These are phyloP conservation scores for Aciculosporium take DNA, from an alignment of 2,329 filamentous ascomycete species.

Conservation along the genomic window DNA sequence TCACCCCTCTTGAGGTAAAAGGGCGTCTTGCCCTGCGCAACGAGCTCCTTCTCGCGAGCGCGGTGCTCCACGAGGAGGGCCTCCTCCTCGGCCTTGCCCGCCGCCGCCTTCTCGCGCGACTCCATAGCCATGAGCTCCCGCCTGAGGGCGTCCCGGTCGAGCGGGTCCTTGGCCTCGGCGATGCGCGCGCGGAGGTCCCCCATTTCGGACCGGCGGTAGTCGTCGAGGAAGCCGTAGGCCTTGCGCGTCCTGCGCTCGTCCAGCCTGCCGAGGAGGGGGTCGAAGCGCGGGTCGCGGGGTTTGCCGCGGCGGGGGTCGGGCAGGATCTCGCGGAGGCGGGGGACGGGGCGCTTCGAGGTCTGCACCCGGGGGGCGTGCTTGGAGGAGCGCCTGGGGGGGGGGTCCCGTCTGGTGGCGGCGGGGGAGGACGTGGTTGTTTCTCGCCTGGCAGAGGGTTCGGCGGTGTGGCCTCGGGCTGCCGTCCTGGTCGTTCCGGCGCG, in stretches of 20 bases:
- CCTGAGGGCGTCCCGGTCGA: conserved; percentile 56
- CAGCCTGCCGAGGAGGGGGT: conserved; percentile 35
- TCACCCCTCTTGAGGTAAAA: conserved; percentile 90
- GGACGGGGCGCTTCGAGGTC: conserved; percentile 71
- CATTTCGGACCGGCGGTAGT: conserved; percentile 77
- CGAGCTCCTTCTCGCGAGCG: conserved; percentile 67
- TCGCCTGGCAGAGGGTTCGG: background rate
- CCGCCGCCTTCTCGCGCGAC: conserved; percentile 56
- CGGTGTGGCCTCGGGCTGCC: no score
- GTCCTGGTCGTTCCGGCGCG: conserved; percentile 7
- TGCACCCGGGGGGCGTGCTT: conserved; percentile 85
- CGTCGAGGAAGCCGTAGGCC: conserved; percentile 77
- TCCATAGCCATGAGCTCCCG: conserved; percentile 64
- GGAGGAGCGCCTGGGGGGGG: conserved; percentile 34
- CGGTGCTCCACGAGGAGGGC: conserved; percentile 62
- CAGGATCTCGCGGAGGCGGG: conserved; percentile 63
- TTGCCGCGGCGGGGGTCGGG: conserved; percentile 40
- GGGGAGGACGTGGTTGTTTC: background rate
- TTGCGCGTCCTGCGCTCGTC: conserved; percentile 48
- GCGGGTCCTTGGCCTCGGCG: conserved; percentile 48
- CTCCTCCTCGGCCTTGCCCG: conserved; percentile 54
- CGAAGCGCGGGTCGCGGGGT: conserved; percentile 78
- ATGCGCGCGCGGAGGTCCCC: conserved; percentile 55
- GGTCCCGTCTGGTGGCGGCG: background rate
- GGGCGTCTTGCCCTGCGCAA: conserved; percentile 79